Base-by-base conservation (phyloP, 2,329 filamentous ascomycete species). In the Lithohypha guttulata region DNA sequence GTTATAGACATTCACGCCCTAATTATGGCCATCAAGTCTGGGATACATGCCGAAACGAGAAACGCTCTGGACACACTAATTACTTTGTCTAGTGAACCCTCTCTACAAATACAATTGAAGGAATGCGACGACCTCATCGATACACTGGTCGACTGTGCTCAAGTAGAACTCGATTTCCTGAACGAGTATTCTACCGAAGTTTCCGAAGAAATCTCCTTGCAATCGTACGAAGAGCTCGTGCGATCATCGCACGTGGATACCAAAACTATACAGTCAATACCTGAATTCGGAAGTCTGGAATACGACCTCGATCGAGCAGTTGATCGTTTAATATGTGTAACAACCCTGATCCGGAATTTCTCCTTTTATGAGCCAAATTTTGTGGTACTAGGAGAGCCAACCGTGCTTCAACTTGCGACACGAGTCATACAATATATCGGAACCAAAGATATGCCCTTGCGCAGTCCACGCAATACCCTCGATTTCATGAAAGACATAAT, bases 401-500 rank as follows among this genome's bases (percentile, higher is more conserved):
- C 74, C 4, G 79, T 95, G 13, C 71, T 95, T 53, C 85, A 83
- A 51, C 85, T 95, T 53, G 65, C 95, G 6, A 85, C 84, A 42
- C 79, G 79, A 31, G 75, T 87, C 3, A 86, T 96, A 46, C 73
- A 86, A 43, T 84, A 91, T 49, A 70, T 96, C 10, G 91, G 89
- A 20, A 95, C 87, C 3, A 80, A 86, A 10, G 85, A 85, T 51
- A 84, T 89, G 71, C 71, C 96, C 20, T 65, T 96, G 28, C 77
- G 85, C 26, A 84, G 79, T 3, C 74, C 91, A 49, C 70, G 74
- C 54, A 94, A 95, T 60, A 91, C 83, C 0, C 67, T 95, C 49
- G 91, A 98, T 59, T 89, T 96, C 53, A 93, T 95, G 84, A 98
- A 98, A 62, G 91, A 98, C 58, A 69, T 86, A 20, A 76, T 96